These are phyloP conservation scores for Flaveria floridana DNA, from an alignment of 140 eudicot species.

Conservation along the genomic window DNA sequence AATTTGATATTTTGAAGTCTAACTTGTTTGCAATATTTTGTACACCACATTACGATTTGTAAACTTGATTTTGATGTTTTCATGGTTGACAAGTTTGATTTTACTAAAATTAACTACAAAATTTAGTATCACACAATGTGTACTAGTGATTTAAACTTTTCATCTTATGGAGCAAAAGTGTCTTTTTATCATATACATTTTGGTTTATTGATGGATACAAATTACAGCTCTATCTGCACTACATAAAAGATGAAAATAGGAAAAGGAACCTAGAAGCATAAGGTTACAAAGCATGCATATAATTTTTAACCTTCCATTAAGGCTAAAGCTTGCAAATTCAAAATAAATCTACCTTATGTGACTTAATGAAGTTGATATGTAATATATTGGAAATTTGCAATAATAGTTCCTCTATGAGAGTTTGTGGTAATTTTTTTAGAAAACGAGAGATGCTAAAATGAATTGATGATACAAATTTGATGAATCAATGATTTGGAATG, in stretches of 20 bases:
- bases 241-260: not conserved
- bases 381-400: not conserved
- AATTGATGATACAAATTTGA: not conserved
- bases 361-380: not conserved
- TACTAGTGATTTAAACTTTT: not conserved
- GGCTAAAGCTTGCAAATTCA: not conserved
- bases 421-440: not conserved
- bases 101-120: not conserved
- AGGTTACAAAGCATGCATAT: not conserved
- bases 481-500: not conserved
- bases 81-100: not conserved
- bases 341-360: not conserved
- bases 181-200: not conserved
- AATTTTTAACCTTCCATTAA: not conserved
- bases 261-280: conserved; percentile 3
- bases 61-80: not conserved
- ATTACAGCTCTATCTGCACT: not conserved
- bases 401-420: not conserved
- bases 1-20: no score
- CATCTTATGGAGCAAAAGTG: not conserved
- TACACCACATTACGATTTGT: not conserved
- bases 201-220: not conserved
- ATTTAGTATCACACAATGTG: not conserved
- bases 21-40: not conserved
- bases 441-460: not conserved